Evolutionary conservation across 2,329 filamentous ascomycete species (phyloP).

Genomic region (Trichophyton verrucosum): DNA sequence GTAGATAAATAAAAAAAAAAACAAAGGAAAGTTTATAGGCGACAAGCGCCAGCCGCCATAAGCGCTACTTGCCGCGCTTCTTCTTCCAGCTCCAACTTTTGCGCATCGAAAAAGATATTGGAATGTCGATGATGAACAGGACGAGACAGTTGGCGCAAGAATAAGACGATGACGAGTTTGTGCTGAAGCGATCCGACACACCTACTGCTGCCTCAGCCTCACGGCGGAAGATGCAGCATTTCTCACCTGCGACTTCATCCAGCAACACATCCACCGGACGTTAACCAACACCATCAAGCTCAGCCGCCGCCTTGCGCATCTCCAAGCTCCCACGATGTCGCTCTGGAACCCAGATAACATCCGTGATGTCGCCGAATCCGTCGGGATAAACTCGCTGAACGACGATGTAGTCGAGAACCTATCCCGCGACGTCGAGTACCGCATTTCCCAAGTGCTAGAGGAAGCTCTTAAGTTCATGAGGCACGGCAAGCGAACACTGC

Average conservation of each 20-base stretch:
- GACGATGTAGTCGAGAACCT: conserved; percentile 81
- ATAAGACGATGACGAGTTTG: neutral
- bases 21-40: neutral
- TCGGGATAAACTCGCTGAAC: conserved; percentile 68
- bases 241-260: no score
- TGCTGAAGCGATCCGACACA: neutral
- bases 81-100: neutral
- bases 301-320: neutral
- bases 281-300: neutral
- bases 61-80: neutral
- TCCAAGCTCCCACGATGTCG: conserved; percentile 33
- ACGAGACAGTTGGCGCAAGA: no score
- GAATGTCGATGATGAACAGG: no score
- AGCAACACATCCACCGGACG: neutral
- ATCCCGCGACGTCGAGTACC: conserved; percentile 89
- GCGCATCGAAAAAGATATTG: neutral
- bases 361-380: conserved; percentile 87
- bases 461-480: conserved; percentile 96
- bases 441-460: conserved; percentile 82
- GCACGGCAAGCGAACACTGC: conserved; percentile 68
- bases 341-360: conserved; percentile 97
- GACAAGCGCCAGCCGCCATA: neutral
- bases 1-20: neutral
- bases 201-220: neutral
- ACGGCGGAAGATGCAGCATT: neutral